Evolutionary conservation across 495 filamentous ascomycete species (phyloP), one percentile per base, ranked within the genome.

Genomic region (Chaetomium fimeti): DNA sequence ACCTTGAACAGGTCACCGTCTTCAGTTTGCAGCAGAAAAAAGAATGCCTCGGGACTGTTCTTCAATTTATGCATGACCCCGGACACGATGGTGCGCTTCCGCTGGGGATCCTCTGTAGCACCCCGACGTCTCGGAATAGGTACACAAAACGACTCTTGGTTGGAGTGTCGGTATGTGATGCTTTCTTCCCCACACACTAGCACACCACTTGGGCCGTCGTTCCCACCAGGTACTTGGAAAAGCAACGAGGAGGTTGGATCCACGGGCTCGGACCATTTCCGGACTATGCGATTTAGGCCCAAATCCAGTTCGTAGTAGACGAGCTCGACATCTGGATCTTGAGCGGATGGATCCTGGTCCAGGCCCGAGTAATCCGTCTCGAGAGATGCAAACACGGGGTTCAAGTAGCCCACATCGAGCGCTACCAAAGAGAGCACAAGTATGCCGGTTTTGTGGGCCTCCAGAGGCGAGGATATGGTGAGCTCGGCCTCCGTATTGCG

Each of bases 281-380:
- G 87, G n/a, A 98, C 91, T 32, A 98, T 92, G 75, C 98, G 94
- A 67, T 98, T 98, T 54, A 98, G 79, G 36, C 43, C 48, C 52
- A 98, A 83, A 72, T 98, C 94, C 16, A 98, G 86, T 76, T 97
- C 93, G 66, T 98, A 98, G 72, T 97, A 98, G 0, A 97, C 93
- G 24, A 98, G 77, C 63, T 87, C 85, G 67, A 96, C 97, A 74
- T 97, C 92, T 42, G 90, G 80, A 61, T 93, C 48, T 89, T 80
- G 66, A 85, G 88, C 27, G 91, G 91, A 90, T 0, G 92, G 84
- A 74, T 98, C 94, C 75, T 92, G 89, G 68, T 98, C 94, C 8
- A 87, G 86, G 71, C 96, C 92, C 1, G 88, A 85, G 72, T 96
- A 98, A 70, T 98, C 93, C 9, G 96, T 84, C 74, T 98, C 94